phyloP scores from a whole-genome alignment of 1,284 basidiomycete species.

The Cutaneotrichosporon cavernicola region DNA sequence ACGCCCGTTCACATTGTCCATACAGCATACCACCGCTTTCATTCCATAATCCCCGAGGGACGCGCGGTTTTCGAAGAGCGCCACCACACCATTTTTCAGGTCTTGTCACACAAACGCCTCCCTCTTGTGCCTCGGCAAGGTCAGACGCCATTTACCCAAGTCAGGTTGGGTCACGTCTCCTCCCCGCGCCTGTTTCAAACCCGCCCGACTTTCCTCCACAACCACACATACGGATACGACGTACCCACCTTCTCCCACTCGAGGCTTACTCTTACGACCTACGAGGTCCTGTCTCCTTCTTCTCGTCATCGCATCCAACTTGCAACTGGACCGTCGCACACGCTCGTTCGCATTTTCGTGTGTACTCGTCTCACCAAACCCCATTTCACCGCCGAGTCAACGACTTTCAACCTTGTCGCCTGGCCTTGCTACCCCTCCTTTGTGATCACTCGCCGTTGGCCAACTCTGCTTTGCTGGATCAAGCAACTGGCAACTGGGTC shows the following conservation, averaged over 20 bases:
- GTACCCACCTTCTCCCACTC: no score
- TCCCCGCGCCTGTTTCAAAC: conserved; percentile 15
- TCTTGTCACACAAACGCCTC: neutral
- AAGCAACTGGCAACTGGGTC: neutral
- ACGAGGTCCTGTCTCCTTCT: neutral
- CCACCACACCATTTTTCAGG: neutral
- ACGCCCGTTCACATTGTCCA: conserved; percentile 1
- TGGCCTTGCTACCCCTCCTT: neutral
- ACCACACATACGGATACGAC: neutral
- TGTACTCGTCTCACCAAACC: neutral
- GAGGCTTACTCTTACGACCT: no score
- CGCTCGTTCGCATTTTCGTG: neutral
- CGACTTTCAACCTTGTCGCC: neutral
- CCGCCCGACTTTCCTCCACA: neutral
- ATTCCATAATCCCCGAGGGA: neutral
- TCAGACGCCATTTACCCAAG: neutral
- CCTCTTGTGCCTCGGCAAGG: neutral
- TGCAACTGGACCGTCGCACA: neutral
- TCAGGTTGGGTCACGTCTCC: conserved; percentile 5
- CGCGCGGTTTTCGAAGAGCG: neutral
- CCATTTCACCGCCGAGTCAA: neutral
- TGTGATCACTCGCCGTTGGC: neutral
- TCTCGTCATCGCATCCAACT: neutral
- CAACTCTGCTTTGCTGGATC: neutral
- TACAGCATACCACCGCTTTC: neutral